Evolutionary conservation across 257 asterid genomes (phyloP), one percentile per base, ranked within the genome.

Genomic region (Solanum appendiculatum): DNA sequence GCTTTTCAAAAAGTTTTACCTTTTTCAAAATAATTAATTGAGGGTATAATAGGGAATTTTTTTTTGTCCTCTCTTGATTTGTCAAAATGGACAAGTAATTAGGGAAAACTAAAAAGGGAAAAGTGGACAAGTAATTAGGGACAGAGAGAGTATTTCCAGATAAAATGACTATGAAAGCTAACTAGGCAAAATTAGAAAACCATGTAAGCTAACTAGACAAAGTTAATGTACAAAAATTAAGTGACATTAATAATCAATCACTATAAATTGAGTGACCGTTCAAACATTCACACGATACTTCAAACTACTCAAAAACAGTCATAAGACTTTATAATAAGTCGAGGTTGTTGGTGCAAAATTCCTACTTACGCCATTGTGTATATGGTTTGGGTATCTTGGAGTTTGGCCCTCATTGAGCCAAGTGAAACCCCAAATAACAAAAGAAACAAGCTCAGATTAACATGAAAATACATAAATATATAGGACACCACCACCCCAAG

Each of bases 331-430:
- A 64, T 68, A 66, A 64, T 64, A 66, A 66, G 40, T 69, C n/a
- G 77, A 69, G n/a, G 77, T 33, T 69, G 56, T 18, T 37, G 16
- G 56, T 75, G 82, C 31, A 74, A 74, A 23, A 72, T 73, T 39
- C 51, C 20, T 37, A 73, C 9, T 11, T 39, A 74, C 54, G 54
- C 33, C 74, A 73, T 73, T n/a, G 10, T 40, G n/a, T 15, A 77
- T 77, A 25, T 13, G 60, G 42, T 77, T 77, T 77, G 37, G n/a
- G n/a, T 42, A 87, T 82, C 91, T 91, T 63, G 94, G 88, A 83
- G 74, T 84, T 89, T 86, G 93, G 89, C 89, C 90, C 82, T 75
- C 92, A 90, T 92, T 89, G 93, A 90, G 93, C 93, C 93, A 88
- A 87, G 93, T 91, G 92, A 84, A 87, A 87, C 84, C 54, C 77